Conservation (phyloP, 2,329 filamentous ascomycete species). For the Fusarium citri region DNA sequence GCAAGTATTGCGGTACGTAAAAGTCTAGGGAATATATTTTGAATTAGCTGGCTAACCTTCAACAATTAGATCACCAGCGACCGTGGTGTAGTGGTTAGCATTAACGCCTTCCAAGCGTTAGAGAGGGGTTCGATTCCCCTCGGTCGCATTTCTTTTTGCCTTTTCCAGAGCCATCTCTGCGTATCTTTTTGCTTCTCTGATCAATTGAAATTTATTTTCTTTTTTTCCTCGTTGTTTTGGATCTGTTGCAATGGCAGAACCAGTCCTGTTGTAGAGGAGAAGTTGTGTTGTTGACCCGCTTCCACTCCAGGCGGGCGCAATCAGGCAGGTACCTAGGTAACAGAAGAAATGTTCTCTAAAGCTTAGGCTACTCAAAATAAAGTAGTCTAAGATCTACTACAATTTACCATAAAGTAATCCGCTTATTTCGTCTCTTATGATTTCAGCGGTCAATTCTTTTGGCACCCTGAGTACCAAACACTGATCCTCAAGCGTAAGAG, state of each 20-base stretch:
- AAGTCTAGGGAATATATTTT: fast-evolving
- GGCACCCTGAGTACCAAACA: too few relatives aligned
- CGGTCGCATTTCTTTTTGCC: not conserved
- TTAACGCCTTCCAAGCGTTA: slow-evolving; percentile 10
- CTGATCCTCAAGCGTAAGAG: too few relatives aligned
- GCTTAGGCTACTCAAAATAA: too few relatives aligned
- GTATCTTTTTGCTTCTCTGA: not conserved
- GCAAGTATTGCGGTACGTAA: fast-evolving
- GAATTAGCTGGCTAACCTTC: fast-evolving
- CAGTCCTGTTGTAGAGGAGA: not conserved
- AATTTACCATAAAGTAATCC: too few relatives aligned
- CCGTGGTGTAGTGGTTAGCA: slow-evolving; percentile 7
- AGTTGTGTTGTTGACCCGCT: not conserved
- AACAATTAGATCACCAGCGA: not conserved
- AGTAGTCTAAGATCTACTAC: too few relatives aligned
- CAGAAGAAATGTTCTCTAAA: too few relatives aligned
- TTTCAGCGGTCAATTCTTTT: too few relatives aligned
- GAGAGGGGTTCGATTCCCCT: slow-evolving; percentile 4
- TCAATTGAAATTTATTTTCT: not conserved
- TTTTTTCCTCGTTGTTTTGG: too few relatives aligned
- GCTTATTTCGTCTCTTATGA: too few relatives aligned
- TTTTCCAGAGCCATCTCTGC: fast-evolving
- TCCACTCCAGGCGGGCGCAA: not conserved
- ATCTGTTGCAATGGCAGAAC: fast-evolving
- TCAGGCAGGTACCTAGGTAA: too few relatives aligned